Base-by-base conservation (phyloP, 2,329 filamentous ascomycete species). In the Colletotrichum coccodes region DNA sequence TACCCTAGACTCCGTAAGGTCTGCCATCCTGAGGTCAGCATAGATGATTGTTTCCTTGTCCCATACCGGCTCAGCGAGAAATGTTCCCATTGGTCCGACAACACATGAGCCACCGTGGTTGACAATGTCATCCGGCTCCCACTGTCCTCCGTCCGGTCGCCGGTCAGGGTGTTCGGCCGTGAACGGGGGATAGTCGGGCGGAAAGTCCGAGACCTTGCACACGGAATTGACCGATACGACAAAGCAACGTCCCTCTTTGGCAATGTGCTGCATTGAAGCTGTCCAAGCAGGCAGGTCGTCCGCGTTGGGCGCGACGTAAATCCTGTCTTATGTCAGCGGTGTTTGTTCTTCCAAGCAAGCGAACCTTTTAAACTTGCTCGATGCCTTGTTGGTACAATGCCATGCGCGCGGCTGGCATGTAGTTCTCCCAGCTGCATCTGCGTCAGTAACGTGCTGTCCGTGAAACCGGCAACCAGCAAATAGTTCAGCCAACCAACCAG, bases 191-290 rank as follows among this genome's bases (percentile, higher is more conserved):
- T 83, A 83, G 54, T 83, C 80, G 2, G 73, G 28, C 16, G 80
- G 81, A 52, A 82, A 83, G 60, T 82, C 80, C 0, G 80, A 80
- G 9, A 82, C 79, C 59, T 73, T 81, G 71, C 77, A 80, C 70
- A 81, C 76, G 32, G 80, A 78, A 64, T 83, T 83, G 42, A 79
- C 79, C 0, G 78, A 80, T 6, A 82, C 78, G 3, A 83, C 80
- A 64, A 82, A 83, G 68, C 80, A 82, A 36, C 81, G 76, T 12
- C 81, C 81, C 66, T 83, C 81, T 67, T 83, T 83, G n/a, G 81
- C 81, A 30, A 83, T 82, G 64, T 83, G 81, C 61, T 82, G 80
- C 79, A 82, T 82, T 3, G 80, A 79, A 9, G 80, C 80, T 14
- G 75, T 76, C 81, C 81, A 82, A 21, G 77, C 66, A 14, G 72